These are phyloP conservation scores for Nakazawaea ishiwadae DNA, from an alignment of 805 yeast genomes.

Conservation along the genomic window DNA sequence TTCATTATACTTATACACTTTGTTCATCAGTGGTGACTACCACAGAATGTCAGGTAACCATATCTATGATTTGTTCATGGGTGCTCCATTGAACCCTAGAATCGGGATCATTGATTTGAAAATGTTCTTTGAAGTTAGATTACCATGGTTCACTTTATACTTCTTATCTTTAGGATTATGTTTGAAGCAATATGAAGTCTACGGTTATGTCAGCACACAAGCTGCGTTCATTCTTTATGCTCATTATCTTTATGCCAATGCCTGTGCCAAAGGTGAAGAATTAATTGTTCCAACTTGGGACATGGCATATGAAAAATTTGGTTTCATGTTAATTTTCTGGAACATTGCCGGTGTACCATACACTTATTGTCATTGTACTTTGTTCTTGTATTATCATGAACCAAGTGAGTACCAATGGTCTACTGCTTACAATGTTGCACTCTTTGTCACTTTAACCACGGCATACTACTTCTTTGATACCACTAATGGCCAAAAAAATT, in stretches of 20 bases:
- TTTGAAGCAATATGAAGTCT: constrained; percentile 72
- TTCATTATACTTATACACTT: constrained; percentile 62
- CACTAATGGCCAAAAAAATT: constrained; percentile 90
- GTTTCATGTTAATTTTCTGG: constrained; percentile 99
- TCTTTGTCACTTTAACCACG: constrained; percentile 51
- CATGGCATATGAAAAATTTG: constrained; percentile 98
- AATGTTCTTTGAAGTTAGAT: constrained; percentile 95
- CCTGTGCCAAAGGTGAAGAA: constrained; percentile 97
- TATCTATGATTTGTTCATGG: constrained; percentile 91
- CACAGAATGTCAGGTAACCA: constrained; percentile 90
- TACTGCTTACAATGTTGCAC: constrained; percentile 46
- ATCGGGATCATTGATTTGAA: constrained; percentile 88
- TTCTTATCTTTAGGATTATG: constrained; percentile 72
- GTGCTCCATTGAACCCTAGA: constrained; percentile 95
- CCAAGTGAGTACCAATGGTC: constrained; percentile 83
- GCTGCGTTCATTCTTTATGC: constrained; percentile 70
- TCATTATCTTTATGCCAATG: constrained; percentile 93
- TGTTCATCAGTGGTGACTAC: constrained; percentile 65
- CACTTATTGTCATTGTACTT: constrained; percentile 93
- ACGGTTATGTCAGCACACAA: constrained; percentile 78
- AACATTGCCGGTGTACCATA: constrained; percentile 98
- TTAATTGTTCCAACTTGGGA: constrained; percentile 98
- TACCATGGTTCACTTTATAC: constrained; percentile 92
- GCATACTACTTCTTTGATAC: constrained; percentile 95
- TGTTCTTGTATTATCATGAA: constrained; percentile 76